Evolutionary conservation across 371 early-diverging fungal species (phyloP).

Genomic region (Apophysomyces sp.): DNA sequence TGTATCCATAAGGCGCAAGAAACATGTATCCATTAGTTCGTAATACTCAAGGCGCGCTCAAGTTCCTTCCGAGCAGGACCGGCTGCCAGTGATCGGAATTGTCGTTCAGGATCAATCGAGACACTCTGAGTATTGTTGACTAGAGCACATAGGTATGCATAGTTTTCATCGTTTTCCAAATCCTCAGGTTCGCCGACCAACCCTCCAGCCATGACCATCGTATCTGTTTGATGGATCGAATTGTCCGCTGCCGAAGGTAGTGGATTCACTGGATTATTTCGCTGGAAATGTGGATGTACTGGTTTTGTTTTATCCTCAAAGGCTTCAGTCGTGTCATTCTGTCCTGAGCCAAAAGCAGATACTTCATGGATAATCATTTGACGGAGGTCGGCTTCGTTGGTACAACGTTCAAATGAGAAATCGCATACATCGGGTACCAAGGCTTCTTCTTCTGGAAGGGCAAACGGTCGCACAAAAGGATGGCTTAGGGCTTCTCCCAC

Average conservation of each 20-base stretch:
- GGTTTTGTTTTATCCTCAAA: neutral
- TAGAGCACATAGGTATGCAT: neutral
- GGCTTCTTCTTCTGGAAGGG: conserved; percentile 23
- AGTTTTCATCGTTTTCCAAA: conserved; percentile 7
- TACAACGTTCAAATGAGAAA: conserved; percentile 20
- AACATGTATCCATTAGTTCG: too few relatives aligned
- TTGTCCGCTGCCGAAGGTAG: neutral
- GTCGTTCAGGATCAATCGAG: conserved; percentile 2
- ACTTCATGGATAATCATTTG: conserved; percentile 23
- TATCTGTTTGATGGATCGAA: neutral
- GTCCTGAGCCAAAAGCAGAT: conserved; percentile 8
- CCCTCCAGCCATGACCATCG: conserved; percentile 4
- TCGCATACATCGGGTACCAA: conserved; percentile 13
- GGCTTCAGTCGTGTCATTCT: neutral
- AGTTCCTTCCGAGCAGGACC: conserved; percentile 4
- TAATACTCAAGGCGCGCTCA: conserved; percentile 8
- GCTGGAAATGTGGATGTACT: neutral
- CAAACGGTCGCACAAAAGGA: conserved; percentile 66
- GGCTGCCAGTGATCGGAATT: neutral
- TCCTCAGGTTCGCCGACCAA: conserved; percentile 33
- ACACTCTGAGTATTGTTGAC: conserved; percentile 6
- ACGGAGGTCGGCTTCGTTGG: conserved; percentile 16
- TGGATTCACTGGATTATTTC: neutral
- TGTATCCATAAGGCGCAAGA: too few relatives aligned
- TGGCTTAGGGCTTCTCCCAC: conserved; percentile 74